Evolutionary conservation across 176 grass and related monocot genomes (phyloP), one percentile per base, ranked within the genome.

Genomic region (Lolium perenne): DNA sequence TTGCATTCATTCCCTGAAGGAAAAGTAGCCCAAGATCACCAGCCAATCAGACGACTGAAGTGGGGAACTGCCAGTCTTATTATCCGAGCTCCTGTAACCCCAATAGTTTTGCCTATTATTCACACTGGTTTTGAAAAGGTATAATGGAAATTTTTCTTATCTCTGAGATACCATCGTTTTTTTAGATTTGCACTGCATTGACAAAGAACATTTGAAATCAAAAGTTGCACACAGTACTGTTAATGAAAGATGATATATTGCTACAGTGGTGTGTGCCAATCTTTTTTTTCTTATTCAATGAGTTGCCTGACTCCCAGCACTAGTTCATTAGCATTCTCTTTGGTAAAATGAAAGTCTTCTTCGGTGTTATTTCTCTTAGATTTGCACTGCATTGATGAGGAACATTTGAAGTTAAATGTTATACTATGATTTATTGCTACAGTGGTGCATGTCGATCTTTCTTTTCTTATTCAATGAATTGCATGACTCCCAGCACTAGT

Each of bases 1-100:
- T 83, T 99, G 90, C 94, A 99, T 94, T 88, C 88, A 86, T 99
- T 96, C 88, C 94, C 97, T 61, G 97, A 99, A 99, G 94, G 94
- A 91, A 99, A 98, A 90, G 91, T 99, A 48, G 91, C 58, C 3
- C 97, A 96, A 78, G 87, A 90, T 70, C 50, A 81, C 41, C 74
- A 76, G 47, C 92, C 94, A 76, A 96, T 90, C 63, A 93, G 86
- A 89, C 87, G 85, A 58, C 53, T 99, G 73, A 99, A 96, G 87
- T 99, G 94, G 94, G 94, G 97, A 77, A 94, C 94, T 78, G 94
- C 94, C 22, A 99, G 90, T 86, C 92, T 99, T 86, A 88, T 99
- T 88, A 90, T 93, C 14, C 85, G 87, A 84, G 89, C 97, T 83
- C 94, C 97, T 71, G 74, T 90, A 77, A 90, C 92, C 71, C 94